phyloP scores from a whole-genome alignment of 1,139 yeast genomes.

The Magnusiomyces paraingens region DNA sequence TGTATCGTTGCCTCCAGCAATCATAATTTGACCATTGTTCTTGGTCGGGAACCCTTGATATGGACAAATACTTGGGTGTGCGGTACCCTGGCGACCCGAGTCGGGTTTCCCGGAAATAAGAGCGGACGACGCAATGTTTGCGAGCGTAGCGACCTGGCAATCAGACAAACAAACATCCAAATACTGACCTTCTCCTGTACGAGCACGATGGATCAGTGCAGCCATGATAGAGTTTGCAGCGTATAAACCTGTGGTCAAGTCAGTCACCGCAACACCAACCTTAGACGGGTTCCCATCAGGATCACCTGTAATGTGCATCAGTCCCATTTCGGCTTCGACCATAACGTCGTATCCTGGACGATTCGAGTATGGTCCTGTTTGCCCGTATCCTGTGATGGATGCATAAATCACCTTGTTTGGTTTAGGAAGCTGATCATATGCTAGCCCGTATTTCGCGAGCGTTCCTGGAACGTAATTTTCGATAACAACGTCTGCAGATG shows the following conservation, averaged over 20 bases:
- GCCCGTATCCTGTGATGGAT: constrained; percentile 39
- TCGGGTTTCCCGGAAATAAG: constrained; percentile 38
- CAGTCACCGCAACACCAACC: constrained; percentile 42
- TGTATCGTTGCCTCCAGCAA: constrained; percentile 41
- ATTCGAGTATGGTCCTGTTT: constrained; percentile 33
- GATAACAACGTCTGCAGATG: constrained; percentile 36
- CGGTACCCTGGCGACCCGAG: constrained; percentile 38
- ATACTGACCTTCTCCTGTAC: constrained; percentile 33
- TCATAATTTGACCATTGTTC: constrained; percentile 35
- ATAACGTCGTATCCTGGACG: constrained; percentile 41
- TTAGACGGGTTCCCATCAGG: constrained; percentile 39
- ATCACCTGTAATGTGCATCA: constrained; percentile 42
- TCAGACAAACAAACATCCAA: constrained; percentile 36
- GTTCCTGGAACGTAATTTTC: constrained; percentile 40
- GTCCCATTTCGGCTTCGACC: constrained; percentile 43
- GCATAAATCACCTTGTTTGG: constrained; percentile 32
- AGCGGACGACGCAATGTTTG: constrained; percentile 38
- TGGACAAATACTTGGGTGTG: constrained; percentile 40
- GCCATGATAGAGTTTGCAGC: constrained; percentile 38
- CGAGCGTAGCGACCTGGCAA: constrained; percentile 38
- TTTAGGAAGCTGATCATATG: constrained; percentile 28
- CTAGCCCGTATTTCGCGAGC: constrained; percentile 34
- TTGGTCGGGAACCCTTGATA: constrained; percentile 38
- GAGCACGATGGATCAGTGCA: constrained; percentile 32
- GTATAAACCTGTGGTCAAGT: constrained; percentile 38